Evolutionary conservation across 1,284 basidiomycete genomes (phyloP).

Genomic region (Leccinum pallidistipes): DNA sequence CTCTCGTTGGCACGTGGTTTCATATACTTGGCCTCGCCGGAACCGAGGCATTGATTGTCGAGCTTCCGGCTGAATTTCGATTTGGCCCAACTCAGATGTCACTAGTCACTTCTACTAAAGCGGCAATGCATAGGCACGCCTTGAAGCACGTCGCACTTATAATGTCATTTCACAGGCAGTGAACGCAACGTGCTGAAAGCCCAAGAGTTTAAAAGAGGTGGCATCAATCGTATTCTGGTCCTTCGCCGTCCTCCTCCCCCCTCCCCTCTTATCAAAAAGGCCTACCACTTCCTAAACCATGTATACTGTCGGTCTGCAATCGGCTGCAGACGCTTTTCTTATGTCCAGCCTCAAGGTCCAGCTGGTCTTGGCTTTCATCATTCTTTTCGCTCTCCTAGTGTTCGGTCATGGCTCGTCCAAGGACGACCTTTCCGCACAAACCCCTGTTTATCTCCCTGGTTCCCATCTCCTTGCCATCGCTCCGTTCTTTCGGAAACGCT

Average conservation of each 20-base stretch:
- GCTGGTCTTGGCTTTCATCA: slow-evolving; percentile 53
- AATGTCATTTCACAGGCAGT: slow-evolving; percentile 28
- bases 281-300: slow-evolving; percentile 27
- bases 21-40: slow-evolving; percentile 12
- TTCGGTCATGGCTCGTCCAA: slow-evolving; percentile 42
- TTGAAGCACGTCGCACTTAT: slow-evolving; percentile 26
- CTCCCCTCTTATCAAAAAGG: slow-evolving; percentile 24
- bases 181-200: slow-evolving; percentile 23
- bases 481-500: slow-evolving; percentile 66
- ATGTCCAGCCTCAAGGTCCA: slow-evolving; percentile 54
- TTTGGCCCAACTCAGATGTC: slow-evolving; percentile 1
- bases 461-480: slow-evolving; percentile 53
- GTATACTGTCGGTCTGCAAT: slow-evolving; percentile 59
- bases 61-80: slow-evolving; percentile 21
- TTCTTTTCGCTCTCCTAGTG: slow-evolving; percentile 52
- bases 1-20: slow-evolving; percentile 22
- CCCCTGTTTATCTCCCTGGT: slow-evolving; percentile 56
- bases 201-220: slow-evolving; percentile 26
- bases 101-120: slow-evolving; percentile 9
- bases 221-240: slow-evolving; percentile 20
- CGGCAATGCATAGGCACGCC: slow-evolving; percentile 22
- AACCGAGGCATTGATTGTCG: slow-evolving; percentile 31
- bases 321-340: slow-evolving; percentile 57
- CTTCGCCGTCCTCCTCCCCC: slow-evolving; percentile 21
- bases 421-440: slow-evolving; percentile 40